phyloP scores from a whole-genome alignment of 2,329 filamentous ascomycete species.

The Paramyrothecium sp. region DNA sequence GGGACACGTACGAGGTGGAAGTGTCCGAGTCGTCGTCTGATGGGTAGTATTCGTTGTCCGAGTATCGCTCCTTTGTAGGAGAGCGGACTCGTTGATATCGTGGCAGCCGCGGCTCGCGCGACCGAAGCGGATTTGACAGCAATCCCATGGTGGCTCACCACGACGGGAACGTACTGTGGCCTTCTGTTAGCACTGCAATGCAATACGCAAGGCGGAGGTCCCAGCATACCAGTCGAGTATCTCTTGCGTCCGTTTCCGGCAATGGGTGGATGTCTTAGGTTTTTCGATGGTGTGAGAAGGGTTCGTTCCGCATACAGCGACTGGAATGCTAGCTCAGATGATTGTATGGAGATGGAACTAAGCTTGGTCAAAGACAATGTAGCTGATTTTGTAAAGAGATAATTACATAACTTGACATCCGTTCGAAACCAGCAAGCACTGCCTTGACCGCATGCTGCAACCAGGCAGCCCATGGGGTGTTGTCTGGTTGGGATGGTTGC shows the following conservation, averaged over 20 bases:
- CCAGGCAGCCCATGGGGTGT: background rate
- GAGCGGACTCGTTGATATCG: constrained; percentile 46
- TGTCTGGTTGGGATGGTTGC: background rate
- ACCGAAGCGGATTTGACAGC: constrained; percentile 45
- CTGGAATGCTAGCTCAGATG: background rate
- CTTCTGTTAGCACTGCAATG: constrained; percentile 2
- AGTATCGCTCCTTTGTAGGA: constrained; percentile 48
- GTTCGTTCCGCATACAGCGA: background rate
- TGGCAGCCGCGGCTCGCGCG: constrained; percentile 47
- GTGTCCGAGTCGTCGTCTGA: constrained; percentile 44
- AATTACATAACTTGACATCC: too few species aligned
- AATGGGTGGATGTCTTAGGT: constrained; percentile 9
- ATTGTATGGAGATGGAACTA: too few species aligned
- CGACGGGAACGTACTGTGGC: background rate
- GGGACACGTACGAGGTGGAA: constrained; percentile 43
- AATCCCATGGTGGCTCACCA: constrained; percentile 43
- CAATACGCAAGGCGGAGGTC: constrained; percentile 3
- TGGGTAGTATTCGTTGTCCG: constrained; percentile 48
- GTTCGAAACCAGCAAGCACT: too few species aligned
- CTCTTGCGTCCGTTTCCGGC: constrained; percentile 2
- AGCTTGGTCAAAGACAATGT: too few species aligned
- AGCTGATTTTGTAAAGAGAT: too few species aligned
- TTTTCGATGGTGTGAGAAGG: too few species aligned
- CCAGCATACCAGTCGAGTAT: background rate
- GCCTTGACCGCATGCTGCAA: background rate